A percentile compares a stretch with the other conserved stretches of the same genome.
phyloP scores from a whole-genome alignment of 768 basidiomycete species.

The Termitomyces heimii region DNA sequence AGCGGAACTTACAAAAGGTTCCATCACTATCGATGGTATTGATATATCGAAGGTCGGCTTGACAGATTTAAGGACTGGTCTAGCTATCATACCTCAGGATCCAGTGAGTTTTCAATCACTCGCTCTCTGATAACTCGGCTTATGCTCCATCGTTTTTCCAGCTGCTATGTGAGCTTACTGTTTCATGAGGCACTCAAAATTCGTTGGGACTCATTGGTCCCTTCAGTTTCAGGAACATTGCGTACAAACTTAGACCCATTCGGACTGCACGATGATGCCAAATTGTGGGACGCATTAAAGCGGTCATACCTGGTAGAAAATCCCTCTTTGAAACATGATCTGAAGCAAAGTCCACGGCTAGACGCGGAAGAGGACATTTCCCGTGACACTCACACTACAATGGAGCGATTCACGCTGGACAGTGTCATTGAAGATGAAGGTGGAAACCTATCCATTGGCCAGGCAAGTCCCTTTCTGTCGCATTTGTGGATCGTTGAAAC shows the following conservation, averaged over 20 bases:
- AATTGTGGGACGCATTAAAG: conserved; percentile 83
- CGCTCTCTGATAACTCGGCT: not conserved
- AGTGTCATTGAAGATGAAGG: conserved; percentile 85
- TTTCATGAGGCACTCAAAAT: not conserved
- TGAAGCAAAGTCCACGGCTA: conserved; percentile 20
- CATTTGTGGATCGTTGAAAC: not conserved
- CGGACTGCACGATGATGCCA: conserved; percentile 69
- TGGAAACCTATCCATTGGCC: conserved; percentile 73
- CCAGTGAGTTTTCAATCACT: conserved; percentile 38
- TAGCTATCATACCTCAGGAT: conserved; percentile 86
- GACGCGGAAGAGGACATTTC: conserved; percentile 25
- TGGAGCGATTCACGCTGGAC: conserved; percentile 75
- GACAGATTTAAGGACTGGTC: conserved; percentile 55
- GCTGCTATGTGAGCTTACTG: conserved; percentile 37
- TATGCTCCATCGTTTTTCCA: conserved; percentile 13
- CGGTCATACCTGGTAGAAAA: conserved; percentile 77
- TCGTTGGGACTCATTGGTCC: conserved; percentile 6
- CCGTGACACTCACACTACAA: conserved; percentile 37
- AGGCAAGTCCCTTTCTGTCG: conserved; percentile 23
- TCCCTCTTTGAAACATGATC: conserved; percentile 21
- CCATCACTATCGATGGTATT: conserved; percentile 75
- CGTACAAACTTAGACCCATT: conserved; percentile 91
- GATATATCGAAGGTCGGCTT: conserved; percentile 82
- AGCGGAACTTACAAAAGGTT: conserved; percentile 73
- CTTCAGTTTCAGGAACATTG: conserved; percentile 66